Evolutionary conservation across 257 asterid species (phyloP).

Genomic region (Datura wrightii): DNA sequence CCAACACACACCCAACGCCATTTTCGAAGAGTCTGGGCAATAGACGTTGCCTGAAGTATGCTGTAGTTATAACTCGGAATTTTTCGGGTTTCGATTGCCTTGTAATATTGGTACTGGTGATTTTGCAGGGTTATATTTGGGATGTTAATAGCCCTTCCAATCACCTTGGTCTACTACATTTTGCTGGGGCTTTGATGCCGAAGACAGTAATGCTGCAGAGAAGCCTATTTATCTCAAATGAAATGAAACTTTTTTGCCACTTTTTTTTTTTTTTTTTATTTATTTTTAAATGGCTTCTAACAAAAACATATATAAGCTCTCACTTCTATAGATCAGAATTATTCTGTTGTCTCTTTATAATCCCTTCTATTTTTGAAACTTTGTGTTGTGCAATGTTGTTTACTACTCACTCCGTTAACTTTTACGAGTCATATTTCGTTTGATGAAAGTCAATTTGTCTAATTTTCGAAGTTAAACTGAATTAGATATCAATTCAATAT

Average conservation of each 20-base stretch:
- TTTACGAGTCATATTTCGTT: no score
- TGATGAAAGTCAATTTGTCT: no score
- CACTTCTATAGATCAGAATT: not conserved
- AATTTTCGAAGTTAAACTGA: no score
- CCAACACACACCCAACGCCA: not conserved
- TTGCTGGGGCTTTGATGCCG: conserved; percentile 72
- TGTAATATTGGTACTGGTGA: not conserved
- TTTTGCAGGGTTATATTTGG: conserved; percentile 91
- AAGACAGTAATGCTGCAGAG: conserved; percentile 13
- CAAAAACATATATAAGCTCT: conserved; percentile 35
- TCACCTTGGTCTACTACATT: conserved; percentile 83
- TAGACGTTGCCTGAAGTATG: not conserved
- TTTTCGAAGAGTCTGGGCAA: not conserved
- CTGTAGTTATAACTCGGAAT: not conserved
- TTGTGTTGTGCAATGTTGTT: conserved; percentile 12
- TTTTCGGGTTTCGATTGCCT: not conserved
- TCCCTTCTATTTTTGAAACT: conserved; percentile 34
- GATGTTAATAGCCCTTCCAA: conserved; percentile 88
- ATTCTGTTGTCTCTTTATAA: conserved; percentile 29
- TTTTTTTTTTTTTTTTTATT: conserved; percentile 49
- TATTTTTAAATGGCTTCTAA: conserved; percentile 68
- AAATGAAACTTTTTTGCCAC: conserved; percentile 52
- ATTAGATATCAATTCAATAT: no score
- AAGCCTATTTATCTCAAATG: conserved; percentile 34
- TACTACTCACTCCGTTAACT: not conserved